Conservation (phyloP, 768 basidiomycete species). For the Zangia roseola region DNA sequence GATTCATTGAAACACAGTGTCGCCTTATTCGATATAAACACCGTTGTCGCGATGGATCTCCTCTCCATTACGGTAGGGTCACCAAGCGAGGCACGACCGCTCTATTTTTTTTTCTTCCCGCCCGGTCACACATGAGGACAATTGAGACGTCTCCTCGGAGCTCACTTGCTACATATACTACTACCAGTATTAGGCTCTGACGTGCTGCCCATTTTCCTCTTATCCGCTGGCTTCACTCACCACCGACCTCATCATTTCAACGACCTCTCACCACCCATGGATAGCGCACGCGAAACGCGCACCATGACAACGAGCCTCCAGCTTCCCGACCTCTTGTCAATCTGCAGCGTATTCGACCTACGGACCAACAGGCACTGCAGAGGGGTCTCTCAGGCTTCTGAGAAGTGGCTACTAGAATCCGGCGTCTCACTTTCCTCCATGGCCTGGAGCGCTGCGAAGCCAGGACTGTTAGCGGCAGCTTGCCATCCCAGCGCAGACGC, state of each 20-base stretch:
- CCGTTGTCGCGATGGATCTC: background rate
- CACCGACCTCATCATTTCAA: background rate
- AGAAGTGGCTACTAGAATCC: slow-evolving; percentile 26
- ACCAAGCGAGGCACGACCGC: slow-evolving; percentile 4
- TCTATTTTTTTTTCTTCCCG: background rate
- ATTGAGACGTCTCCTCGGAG: slow-evolving; percentile 19
- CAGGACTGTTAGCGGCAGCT: slow-evolving; percentile 55
- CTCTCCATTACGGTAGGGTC: background rate
- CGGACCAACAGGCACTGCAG: slow-evolving; percentile 29
- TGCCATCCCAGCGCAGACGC: slow-evolving; percentile 59
- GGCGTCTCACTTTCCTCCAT: slow-evolving; percentile 21
- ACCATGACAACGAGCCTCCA: slow-evolving; percentile 27
- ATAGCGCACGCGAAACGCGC: slow-evolving; percentile 1
- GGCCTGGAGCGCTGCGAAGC: slow-evolving; percentile 32
- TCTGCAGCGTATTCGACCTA: slow-evolving; percentile 26
- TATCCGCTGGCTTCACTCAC: background rate
- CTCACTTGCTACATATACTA: slow-evolving; percentile 16
- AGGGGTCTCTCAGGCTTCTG: slow-evolving; percentile 27
- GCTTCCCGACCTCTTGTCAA: slow-evolving; percentile 28
- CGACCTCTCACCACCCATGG: background rate
- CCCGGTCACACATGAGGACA: background rate
- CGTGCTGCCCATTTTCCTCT: slow-evolving; percentile 5
- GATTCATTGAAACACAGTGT: slow-evolving; percentile 2
- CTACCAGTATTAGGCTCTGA: background rate
- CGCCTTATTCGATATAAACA: background rate